Percentiles rank a stretch among this genome's conserved stretches.
Evolutionary conservation across 352 stramenopile genomes (phyloP).

Genomic region (Peronospora destructor): DNA sequence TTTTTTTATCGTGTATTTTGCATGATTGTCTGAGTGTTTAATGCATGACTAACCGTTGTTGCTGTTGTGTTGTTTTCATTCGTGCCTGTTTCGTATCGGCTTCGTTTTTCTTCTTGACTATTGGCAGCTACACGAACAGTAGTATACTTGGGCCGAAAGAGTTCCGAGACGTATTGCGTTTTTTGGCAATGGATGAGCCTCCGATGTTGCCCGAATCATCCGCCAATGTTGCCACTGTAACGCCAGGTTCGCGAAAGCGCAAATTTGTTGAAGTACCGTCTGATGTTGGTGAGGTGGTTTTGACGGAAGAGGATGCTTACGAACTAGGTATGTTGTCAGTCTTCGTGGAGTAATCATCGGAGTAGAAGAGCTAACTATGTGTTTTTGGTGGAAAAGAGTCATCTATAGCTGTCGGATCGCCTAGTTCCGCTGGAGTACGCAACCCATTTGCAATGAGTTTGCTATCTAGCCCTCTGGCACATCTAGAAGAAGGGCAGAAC

Average conservation of each 20-base stretch:
- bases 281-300: constrained; percentile 15
- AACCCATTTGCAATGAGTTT: constrained; percentile 34
- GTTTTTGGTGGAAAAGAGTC: constrained; percentile 19
- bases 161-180: constrained; percentile 77
- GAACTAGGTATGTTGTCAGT: constrained; percentile 23
- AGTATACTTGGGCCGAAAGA: constrained; percentile 79
- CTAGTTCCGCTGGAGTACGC: constrained; percentile 26
- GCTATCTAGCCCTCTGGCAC: constrained; percentile 14
- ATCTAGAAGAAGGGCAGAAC: constrained; percentile 27
- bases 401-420: constrained; percentile 46
- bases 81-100: constrained; percentile 11
- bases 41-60: constrained; percentile 27
- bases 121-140: constrained; percentile 72
- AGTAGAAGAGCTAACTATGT: constrained; percentile 1
- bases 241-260: constrained; percentile 46
- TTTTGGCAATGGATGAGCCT: constrained; percentile 80
- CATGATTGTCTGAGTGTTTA: neutral
- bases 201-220: constrained; percentile 55
- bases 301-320: constrained; percentile 9
- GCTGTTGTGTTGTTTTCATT: constrained; percentile 29
- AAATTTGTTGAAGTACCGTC: constrained; percentile 77
- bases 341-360: neutral
- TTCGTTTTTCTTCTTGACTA: constrained; percentile 29
- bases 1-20: neutral
- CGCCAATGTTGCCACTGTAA: constrained; percentile 29